Base-by-base conservation (phyloP, 129 eudicot genomes). In the Cynara cardunculus region DNA sequence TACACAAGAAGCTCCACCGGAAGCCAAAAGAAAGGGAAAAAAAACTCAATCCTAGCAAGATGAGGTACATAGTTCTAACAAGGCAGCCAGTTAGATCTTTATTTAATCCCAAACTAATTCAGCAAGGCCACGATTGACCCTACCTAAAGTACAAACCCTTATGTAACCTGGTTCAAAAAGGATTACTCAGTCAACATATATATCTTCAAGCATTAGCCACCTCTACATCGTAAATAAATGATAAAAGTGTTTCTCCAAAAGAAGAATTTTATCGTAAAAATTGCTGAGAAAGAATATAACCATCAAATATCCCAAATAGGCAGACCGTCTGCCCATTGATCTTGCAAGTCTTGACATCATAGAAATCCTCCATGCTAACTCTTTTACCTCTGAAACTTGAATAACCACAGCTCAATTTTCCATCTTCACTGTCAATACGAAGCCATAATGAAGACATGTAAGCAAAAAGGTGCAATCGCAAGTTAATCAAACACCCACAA, bases 351-450 rank as follows among this genome's bases (percentile, higher is more conserved):
- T 94, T 91, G 28, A 94, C 77, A 78, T 94, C 98, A 85, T 78
- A 94, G 80, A 88, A 94, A 73, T 94, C 98, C 88, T 94, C 97
- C 98, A 94, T 94, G 93, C 86, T 91, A 69, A 89, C 90, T 81
- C 98, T 94, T 79, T 91, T 93, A 67, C 98, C 98, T 84, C 94
- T 89, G 81, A 91, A 91, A 85, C 98, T 93, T 73, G 98, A 87
- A 75, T 88, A 94, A 21, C 97, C 98, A 59, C 91, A 91, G 46
- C 97, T 87, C 81, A 94, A 68, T 77, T 78, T 89, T 76, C 97
- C 98, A 81, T 94, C 96, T 80, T 94, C 95, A 78, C 98, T 94
- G 97, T 78, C 84, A 84, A 77, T 49, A 35, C 4, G 44, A 35
- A 56, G 69, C 70, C 68, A 85, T 9, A 28, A 76, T 62, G 61